Conservation (phyloP, 2,329 filamentous ascomycete genomes). For the Akanthomyces muscarius region DNA sequence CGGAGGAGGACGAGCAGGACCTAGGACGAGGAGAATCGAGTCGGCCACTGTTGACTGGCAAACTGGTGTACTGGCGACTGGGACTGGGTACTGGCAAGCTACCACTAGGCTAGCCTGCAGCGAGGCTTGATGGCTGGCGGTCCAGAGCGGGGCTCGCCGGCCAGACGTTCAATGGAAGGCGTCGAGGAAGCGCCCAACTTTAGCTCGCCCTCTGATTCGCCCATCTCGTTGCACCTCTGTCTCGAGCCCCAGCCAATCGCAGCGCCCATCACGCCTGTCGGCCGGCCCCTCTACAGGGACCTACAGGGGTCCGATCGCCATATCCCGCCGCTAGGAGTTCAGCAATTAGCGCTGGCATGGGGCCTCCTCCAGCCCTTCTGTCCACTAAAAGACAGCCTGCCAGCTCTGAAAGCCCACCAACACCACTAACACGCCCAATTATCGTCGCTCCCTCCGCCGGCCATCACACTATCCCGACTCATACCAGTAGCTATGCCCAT, state of each 20-base stretch:
- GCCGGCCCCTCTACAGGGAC: not conserved
- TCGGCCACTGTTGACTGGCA: not conserved
- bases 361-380: not conserved
- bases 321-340: constrained; percentile 15
- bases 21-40: no score
- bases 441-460: not conserved
- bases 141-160: constrained; percentile 3
- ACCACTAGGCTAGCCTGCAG: constrained; percentile 1
- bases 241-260: constrained; percentile 8
- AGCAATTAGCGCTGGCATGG: constrained; percentile 5
- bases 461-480: not conserved
- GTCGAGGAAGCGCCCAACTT: constrained; percentile 21
- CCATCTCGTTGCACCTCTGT: not conserved
- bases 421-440: not conserved
- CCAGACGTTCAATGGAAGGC: constrained; percentile 18
- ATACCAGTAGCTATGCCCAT: not conserved
- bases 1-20: not conserved
- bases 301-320: constrained; percentile 17
- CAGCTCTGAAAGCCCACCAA: not conserved
- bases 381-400: constrained; percentile 8
- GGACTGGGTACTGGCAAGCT: no score
- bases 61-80: no score
- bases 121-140: constrained; percentile 12
- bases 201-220: constrained; percentile 11
- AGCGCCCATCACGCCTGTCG: constrained; percentile 5